Percentiles rank a stretch among this genome's conserved stretches.
These are phyloP conservation scores for Eutypa lata DNA, from an alignment of 2,329 filamentous ascomycete species.

Conservation along the genomic window DNA sequence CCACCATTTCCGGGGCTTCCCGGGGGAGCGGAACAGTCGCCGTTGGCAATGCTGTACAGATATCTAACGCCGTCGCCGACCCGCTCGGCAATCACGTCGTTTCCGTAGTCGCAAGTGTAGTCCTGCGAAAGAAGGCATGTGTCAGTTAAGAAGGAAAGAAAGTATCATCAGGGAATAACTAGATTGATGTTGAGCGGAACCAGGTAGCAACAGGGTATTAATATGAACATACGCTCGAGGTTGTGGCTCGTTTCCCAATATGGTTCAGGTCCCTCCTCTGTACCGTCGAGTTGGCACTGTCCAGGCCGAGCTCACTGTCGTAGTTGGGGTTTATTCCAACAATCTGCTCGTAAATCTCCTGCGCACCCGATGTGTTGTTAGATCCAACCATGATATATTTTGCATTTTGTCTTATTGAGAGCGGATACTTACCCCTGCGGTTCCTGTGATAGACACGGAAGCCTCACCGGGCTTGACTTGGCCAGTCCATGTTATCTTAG, in stretches of 20 bases:
- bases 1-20: constrained; percentile 8
- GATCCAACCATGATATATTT: not conserved
- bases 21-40: constrained; percentile 7
- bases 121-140: constrained; percentile 1
- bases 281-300: constrained; percentile 6
- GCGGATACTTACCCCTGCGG: constrained; percentile 8
- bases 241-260: constrained; percentile 10
- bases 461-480: constrained; percentile 9
- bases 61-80: constrained; percentile 9
- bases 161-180: not conserved
- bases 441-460: constrained; percentile 8
- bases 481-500: constrained; percentile 11
- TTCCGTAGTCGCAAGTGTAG: constrained; percentile 12
- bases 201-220: not conserved
- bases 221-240: constrained; percentile 7
- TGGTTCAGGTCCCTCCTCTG: constrained; percentile 2
- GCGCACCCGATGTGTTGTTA: not conserved
- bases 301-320: constrained; percentile 10
- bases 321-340: constrained; percentile 11
- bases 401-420: no score
- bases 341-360: constrained; percentile 14
- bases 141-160: not conserved
- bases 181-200: not conserved
- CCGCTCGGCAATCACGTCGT: constrained; percentile 8
- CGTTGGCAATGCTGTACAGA: constrained; percentile 13